These are phyloP conservation scores for Physaria fendleri DNA, from an alignment of 345 rosid species.

Conservation along the genomic window DNA sequence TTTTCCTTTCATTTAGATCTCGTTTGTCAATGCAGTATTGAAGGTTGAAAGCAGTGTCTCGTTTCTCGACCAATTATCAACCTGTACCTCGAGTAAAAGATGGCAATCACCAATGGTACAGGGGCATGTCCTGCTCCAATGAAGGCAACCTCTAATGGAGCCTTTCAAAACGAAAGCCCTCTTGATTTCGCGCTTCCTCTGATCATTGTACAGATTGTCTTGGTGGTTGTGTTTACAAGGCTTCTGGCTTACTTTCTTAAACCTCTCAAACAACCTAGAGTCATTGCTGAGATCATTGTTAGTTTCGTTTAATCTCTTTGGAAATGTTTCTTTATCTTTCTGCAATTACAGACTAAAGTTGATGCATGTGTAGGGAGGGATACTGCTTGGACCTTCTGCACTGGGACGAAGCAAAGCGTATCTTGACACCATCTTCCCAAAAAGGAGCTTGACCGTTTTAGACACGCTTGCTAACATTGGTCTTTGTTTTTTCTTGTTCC, in stretches of 20 bases:
- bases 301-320: slow-evolving; percentile 13
- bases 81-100: not conserved
- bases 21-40: slow-evolving; percentile 1
- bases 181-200: slow-evolving; percentile 72
- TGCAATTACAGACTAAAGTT: not conserved
- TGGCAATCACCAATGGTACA: slow-evolving; percentile 22
- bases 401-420: slow-evolving; percentile 43
- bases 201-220: slow-evolving; percentile 57
- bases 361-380: slow-evolving; percentile 38
- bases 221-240: slow-evolving; percentile 60
- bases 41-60: slow-evolving; percentile 8
- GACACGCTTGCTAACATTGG: slow-evolving; percentile 56
- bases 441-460: slow-evolving; percentile 43
- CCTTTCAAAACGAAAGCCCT: slow-evolving; percentile 67
- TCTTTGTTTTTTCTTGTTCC: slow-evolving; percentile 55
- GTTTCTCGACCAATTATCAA: slow-evolving; percentile 9
- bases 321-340: not conserved
- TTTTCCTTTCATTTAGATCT: not conserved
- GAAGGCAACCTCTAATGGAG: slow-evolving; percentile 74
- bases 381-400: slow-evolving; percentile 54
- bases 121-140: slow-evolving; percentile 40
- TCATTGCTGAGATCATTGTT: slow-evolving; percentile 79
- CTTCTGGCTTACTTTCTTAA: slow-evolving; percentile 44
- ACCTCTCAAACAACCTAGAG: slow-evolving; percentile 71
- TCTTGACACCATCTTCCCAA: slow-evolving; percentile 41